Evolutionary conservation across 1,139 yeast genomes (phyloP).

Genomic region (Blastobotrys raffinosifermentans): DNA sequence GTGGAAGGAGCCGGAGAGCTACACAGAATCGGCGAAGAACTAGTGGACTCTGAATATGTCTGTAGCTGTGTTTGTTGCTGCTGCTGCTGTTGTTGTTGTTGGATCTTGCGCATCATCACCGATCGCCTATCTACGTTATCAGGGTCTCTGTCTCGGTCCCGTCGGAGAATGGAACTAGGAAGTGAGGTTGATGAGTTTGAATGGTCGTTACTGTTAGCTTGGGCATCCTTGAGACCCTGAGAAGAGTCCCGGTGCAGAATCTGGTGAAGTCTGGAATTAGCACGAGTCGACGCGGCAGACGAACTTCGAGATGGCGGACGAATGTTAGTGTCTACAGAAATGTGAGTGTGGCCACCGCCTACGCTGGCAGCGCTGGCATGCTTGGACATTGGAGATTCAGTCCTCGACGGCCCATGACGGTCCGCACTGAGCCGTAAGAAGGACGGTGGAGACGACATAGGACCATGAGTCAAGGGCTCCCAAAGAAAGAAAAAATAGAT

Average conservation of each 20-base stretch:
- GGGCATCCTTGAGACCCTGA: no score
- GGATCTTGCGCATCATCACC: background rate
- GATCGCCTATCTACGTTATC: no score
- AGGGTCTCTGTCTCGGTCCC: no score
- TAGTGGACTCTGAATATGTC: background rate
- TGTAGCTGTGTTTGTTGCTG: background rate
- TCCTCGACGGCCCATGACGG: no score
- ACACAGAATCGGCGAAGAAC: conserved; percentile 8
- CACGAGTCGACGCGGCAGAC: background rate
- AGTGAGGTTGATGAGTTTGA: no score
- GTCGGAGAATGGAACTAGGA: no score
- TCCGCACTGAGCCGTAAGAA: background rate
- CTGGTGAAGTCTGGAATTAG: conserved; percentile 12
- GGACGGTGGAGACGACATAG: conserved; percentile 1
- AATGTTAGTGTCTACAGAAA: no score
- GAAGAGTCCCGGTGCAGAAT: conserved; percentile 12
- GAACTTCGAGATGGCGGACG: background rate
- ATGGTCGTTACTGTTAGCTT: no score
- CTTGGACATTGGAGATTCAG: no score
- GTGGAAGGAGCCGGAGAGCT: conserved; percentile 6
- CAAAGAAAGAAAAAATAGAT: no score
- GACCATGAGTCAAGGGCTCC: no score
- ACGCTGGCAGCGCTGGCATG: no score
- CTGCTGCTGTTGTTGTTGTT: conserved; percentile 1
- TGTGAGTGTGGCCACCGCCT: background rate